phyloP scores from a whole-genome alignment of 2,329 filamentous ascomycete species.

The Verticillium dahliae region DNA sequence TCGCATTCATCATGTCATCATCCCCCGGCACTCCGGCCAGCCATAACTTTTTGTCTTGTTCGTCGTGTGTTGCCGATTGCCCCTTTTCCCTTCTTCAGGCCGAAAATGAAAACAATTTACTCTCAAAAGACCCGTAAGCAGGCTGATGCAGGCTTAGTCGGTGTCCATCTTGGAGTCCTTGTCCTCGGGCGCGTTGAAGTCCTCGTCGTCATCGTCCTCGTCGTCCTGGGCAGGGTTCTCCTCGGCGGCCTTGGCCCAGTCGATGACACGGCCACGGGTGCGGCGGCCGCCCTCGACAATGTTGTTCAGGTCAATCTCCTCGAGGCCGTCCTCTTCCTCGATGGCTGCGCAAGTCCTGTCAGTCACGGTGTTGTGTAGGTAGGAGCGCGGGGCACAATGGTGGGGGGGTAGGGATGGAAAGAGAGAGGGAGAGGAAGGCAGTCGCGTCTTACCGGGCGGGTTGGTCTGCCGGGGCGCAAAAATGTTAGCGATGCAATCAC shows the following conservation, averaged over 20 bases:
- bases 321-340: slow-evolving; percentile 73
- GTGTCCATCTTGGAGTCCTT: slow-evolving; percentile 66
- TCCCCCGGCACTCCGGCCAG: neutral
- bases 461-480: neutral
- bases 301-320: slow-evolving; percentile 86
- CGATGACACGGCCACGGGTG: slow-evolving; percentile 86
- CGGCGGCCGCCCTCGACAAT: slow-evolving; percentile 74
- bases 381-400: neutral
- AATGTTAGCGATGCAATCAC: neutral
- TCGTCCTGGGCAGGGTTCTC: slow-evolving; percentile 70
- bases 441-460: slow-evolving; percentile 16
- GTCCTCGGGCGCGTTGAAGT: slow-evolving; percentile 52
- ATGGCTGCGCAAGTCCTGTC: slow-evolving; percentile 16
- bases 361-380: slow-evolving; percentile 9
- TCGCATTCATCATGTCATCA: neutral
- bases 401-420: neutral
- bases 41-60: neutral
- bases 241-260: slow-evolving; percentile 85
- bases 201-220: slow-evolving; percentile 73
- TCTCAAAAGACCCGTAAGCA: neutral
- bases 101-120: neutral
- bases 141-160: slow-evolving; percentile 21
- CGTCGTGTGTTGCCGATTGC: neutral
- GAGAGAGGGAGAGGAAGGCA: neutral
- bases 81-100: neutral